Base-by-base conservation (phyloP, 2,329 filamentous ascomycete species). In the Paraconiothyrium sp. region DNA sequence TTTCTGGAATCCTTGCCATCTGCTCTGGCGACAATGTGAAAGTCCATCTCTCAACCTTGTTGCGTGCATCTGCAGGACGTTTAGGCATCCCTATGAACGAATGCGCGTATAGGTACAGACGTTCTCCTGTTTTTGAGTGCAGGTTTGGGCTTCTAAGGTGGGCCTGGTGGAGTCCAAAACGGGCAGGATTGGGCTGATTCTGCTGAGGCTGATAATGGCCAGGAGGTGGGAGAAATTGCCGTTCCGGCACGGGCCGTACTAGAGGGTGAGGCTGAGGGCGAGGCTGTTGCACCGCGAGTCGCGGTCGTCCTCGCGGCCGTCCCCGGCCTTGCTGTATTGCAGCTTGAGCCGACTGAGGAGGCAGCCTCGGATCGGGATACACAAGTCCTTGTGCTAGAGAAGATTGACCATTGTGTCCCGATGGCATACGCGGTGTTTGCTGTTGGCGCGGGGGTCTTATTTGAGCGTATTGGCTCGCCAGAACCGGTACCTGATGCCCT, bases 101-200 rank as follows among this genome's bases (percentile, higher is more conserved):
- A 62, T 83, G 83, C 20, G 91, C 77, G 52, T 83, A 85, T 64
- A 90, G 87, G 69, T 90, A 92, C 55, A 86, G 78, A 13, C 55
- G 48, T 5, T 50, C 41, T 11, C 34, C 4, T n/a, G 56, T 32
- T n/a, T 60, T 51, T 16, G 79, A 68, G 41, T 71, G 71, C 32
- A 86, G 79, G 0, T 79, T 65, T 4, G 87, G 87, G 65, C 84
- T 87, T 27, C 83, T 82, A 32, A 89, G 77, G 69, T 87, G 80
- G 48, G 84, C 83, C 74, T 89, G 86, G 68, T 90, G 88, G 8
- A 90, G 77, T n/a, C 82, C 84, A 32, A 80, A 81, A 8, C 79
- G 71, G 27, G 76, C 73, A 22, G 85, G 82, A 60, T 83, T 78
- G 4, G 84, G 81, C 27, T 77, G 71, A 11, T 78, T 75, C 35